Conservation (phyloP, 2,329 filamentous ascomycete genomes). For the Madurella mycetomatis region DNA sequence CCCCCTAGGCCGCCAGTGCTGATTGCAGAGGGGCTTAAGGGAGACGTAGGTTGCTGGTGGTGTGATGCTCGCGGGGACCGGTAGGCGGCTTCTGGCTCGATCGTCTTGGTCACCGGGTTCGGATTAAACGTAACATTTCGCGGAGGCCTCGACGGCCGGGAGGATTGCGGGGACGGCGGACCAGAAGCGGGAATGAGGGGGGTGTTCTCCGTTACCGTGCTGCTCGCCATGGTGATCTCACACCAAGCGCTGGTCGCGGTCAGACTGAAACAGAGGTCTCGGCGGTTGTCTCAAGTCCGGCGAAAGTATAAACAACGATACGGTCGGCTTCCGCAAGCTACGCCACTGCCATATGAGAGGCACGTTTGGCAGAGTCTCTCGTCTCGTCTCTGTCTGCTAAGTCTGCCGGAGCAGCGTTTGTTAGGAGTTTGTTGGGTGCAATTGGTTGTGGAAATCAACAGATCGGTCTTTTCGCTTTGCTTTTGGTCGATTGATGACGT, state of each 20-base stretch:
- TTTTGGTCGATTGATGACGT: neutral
- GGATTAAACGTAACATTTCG: slow-evolving; percentile 76
- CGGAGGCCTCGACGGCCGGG: slow-evolving; percentile 38
- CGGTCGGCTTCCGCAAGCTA: neutral
- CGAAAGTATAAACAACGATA: neutral
- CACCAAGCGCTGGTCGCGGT: neutral
- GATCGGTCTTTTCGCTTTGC: neutral
- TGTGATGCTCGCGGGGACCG: slow-evolving; percentile 25
- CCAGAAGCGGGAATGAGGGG: slow-evolving; percentile 19
- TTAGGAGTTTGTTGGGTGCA: neutral
- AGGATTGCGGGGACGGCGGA: slow-evolving; percentile 16
- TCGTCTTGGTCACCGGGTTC: slow-evolving; percentile 59
- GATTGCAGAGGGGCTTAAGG: slow-evolving; percentile 31
- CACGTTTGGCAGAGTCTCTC: neutral
- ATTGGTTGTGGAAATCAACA: neutral
- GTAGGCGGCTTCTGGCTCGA: slow-evolving; percentile 45
- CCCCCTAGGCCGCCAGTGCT: slow-evolving; percentile 40
- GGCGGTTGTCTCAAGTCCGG: neutral
- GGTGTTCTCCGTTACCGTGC: slow-evolving; percentile 14
- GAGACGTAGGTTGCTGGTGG: slow-evolving; percentile 32
- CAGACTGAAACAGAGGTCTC: slow-evolving; percentile 8
- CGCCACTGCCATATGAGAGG: slow-evolving; percentile 1
- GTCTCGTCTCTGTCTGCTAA: neutral
- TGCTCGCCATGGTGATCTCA: slow-evolving; percentile 16
- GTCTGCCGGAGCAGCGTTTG: neutral